Evolutionary conservation across 225 moss, liverwort and hornwort species (phyloP).

Genomic region (Polytrichum commune): DNA sequence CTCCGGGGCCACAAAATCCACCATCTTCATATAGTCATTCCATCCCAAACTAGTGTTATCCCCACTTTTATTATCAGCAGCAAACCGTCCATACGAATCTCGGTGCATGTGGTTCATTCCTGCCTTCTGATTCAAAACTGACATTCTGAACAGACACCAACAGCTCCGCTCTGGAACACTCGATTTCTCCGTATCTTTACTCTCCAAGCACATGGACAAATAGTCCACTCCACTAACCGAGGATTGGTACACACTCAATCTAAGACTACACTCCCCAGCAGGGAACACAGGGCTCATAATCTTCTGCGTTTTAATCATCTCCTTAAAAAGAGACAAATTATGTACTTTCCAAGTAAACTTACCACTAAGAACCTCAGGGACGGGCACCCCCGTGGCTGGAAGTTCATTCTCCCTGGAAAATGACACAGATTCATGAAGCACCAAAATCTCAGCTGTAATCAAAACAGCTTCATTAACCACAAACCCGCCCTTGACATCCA

Average conservation of each 20-base stretch:
- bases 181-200: constrained; percentile 98
- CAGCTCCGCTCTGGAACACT: constrained; percentile 96
- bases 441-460: constrained; percentile 96
- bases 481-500: constrained; percentile 88
- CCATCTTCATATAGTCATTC: constrained; percentile 99
- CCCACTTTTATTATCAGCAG: constrained; percentile 97
- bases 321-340: constrained; percentile 95
- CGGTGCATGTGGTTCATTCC: constrained; percentile 99
- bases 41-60: constrained; percentile 99
- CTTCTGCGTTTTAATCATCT: constrained; percentile 99
- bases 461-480: constrained; percentile 84
- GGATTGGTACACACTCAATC: constrained; percentile 98
- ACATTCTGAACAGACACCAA: constrained; percentile 99
- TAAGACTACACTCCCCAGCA: constrained; percentile 96
- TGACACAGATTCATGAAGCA: constrained; percentile 90
- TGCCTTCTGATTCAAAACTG: constrained; percentile 89
- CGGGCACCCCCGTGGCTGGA: constrained; percentile 75
- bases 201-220: constrained; percentile 98
- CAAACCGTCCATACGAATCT: constrained; percentile 98
- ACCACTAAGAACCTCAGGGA: constrained; percentile 96
- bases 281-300: constrained; percentile 99
- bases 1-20: constrained; percentile 93
- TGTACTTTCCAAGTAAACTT: constrained; percentile 99
- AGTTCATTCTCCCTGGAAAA: constrained; percentile 98
- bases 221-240: constrained; percentile 96